Evolutionary conservation across 164 flowering plant genomes (phyloP), one percentile per base, ranked within the genome.

Genomic region (Magnolia changhungtana): DNA sequence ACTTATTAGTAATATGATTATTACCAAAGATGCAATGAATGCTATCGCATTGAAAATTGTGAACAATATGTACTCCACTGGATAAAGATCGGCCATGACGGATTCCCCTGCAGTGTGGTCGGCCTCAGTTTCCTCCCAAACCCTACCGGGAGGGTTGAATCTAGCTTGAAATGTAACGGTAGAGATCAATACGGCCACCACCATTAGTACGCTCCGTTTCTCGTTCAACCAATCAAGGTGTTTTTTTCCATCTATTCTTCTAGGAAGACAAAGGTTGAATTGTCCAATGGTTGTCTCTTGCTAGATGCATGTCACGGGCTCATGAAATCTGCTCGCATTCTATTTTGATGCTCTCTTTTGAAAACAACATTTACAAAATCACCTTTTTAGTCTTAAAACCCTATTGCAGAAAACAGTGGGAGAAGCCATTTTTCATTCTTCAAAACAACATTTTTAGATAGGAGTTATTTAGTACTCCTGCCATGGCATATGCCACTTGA

Each of bases 91-190:
- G 45, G 16, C 18, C 37, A 8, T 8, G 3, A 70, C 45, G 2
- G 72, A 16, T 24, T 0, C 19, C n/a, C 52, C 58, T 13, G 55
- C n/a, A 18, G 4, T 18, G 5, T 45, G 72, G 21, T 6, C 19
- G 8, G 18, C 27, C 3, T 52, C 64, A n/a, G n/a, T n/a, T 0
- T 52, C 74, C 31, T 72, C 63, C 31, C 63, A 72, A 7, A 52
- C 3, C 7, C 74, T 63, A 8, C 74, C 74, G 7, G 74, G 74
- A 52, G 74, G 74, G 27, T 13, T 72, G 63, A 72, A 31, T 21
- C 21, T 63, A 16, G 63, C 74, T 45, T 72, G 74, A 55, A 23
- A 72, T 18, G 74, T 72, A 1, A 72, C 20, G 2, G 64, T 72
- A 5, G 63, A 63, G 10, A 72, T 72, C 27, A 72, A 20, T 27